Base-by-base conservation (phyloP, 495 filamentous ascomycete species). In the Geoglossum glabrum region DNA sequence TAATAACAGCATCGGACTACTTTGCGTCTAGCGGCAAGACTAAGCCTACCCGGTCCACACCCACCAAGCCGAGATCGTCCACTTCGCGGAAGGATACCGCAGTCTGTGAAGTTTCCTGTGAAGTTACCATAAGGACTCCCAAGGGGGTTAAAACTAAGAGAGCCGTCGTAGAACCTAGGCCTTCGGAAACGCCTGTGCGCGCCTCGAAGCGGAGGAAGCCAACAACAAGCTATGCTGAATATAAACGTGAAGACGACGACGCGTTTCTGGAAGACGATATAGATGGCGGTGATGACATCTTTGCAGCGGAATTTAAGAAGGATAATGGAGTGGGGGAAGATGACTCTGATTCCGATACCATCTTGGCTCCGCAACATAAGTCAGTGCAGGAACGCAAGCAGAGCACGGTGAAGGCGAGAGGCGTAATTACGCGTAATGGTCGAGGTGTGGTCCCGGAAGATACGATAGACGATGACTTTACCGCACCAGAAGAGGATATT, bases 211-310 rank as follows among this genome's bases (percentile, higher is more conserved):
- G 49, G 64, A 73, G 63, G 33, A 69, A 69, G 60, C 58, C 59
- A 6, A 36, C 66, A 36, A 68, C 67, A 4, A 62, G 63, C 23
- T 69, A 71, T 31, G 62, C 67, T 19, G 68, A 70, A 54, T 51
- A 63, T 4, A 62, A 66, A 27, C 61, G 62, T 23, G 64, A 79
- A 31, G 72, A 70, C 1, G 74, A 77, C 62, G 75, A 70, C 30
- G 69, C 75, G 33, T 58, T 80, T 55, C 77, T 82, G 9, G 72
- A 74, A 36, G 83, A 82, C 54, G 79, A 76, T 56, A 70, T 73
- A n/a, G 78, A 84, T 56, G 83, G 75, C 5, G 80, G 74, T 13
- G 85, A 88, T 59, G 85, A 90, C 62, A 84, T 88, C 17, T 84
- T 82, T 64, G 79, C 78, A 1, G 77, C 78, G 0, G 82, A 84